Evolutionary conservation across 2,329 filamentous ascomycete genomes (phyloP).

Genomic region (Blastomyces parvus): DNA sequence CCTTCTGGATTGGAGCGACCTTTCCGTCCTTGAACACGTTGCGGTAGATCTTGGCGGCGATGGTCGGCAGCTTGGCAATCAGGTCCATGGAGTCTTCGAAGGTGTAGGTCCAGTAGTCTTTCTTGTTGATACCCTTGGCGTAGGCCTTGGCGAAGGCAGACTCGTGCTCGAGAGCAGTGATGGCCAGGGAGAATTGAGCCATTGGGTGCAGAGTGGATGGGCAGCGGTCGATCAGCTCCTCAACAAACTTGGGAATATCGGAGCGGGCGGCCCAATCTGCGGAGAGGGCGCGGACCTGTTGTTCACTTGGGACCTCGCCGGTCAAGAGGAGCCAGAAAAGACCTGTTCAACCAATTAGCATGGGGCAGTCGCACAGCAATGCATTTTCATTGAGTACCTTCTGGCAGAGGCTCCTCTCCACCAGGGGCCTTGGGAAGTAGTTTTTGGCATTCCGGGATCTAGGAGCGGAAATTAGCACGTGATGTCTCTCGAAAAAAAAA

Average conservation of each 20-base stretch:
- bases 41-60: constrained; percentile 97
- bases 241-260: constrained; percentile 93
- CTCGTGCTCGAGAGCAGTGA: constrained; percentile 96
- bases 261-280: constrained; percentile 98
- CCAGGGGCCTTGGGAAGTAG: constrained; percentile 94
- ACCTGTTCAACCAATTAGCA: constrained; percentile 42
- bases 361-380: background rate
- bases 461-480: constrained; percentile 20
- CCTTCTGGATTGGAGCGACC: constrained; percentile 89
- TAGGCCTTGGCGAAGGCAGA: constrained; percentile 98
- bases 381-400: constrained; percentile 51
- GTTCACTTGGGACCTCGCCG: constrained; percentile 92
- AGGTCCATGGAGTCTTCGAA: constrained; percentile 99
- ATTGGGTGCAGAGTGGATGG: constrained; percentile 98
- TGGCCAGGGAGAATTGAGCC: constrained; percentile 97
- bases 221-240: constrained; percentile 99
- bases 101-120: constrained; percentile 98
- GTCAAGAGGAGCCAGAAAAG: constrained; percentile 99
- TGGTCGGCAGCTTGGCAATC: constrained; percentile 98
- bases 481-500: background rate
- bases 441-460: constrained; percentile 96
- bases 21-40: constrained; percentile 99
- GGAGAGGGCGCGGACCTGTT: constrained; percentile 96
- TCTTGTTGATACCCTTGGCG: constrained; percentile 98
- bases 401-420: constrained; percentile 91